These are phyloP conservation scores for Cymodocea nodosa DNA, from an alignment of 116 monocot genomes.

Conservation along the genomic window DNA sequence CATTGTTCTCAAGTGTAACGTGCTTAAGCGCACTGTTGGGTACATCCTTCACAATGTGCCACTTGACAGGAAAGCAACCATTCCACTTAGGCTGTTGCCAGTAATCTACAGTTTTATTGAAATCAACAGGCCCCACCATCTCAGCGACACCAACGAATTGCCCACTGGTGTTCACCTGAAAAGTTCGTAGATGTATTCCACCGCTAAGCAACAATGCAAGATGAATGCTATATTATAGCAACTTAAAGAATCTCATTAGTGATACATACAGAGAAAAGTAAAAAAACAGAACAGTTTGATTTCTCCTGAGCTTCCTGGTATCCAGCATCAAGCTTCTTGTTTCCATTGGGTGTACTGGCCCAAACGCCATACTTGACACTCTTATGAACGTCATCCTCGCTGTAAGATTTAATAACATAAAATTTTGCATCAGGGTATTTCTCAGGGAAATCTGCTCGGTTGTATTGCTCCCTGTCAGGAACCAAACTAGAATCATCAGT, in stretches of 20 bases:
- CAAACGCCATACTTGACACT: conserved; percentile 88
- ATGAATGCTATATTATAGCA: too few relatives aligned
- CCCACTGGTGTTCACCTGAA: conserved; percentile 71
- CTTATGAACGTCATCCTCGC: conserved; percentile 92
- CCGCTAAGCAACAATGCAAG: too few relatives aligned
- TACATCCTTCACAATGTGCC: conserved; percentile 89
- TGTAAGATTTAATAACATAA: conserved; percentile 81
- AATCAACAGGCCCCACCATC: conserved; percentile 74
- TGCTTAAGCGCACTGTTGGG: conserved; percentile 61
- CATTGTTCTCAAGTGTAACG: conserved; percentile 70
- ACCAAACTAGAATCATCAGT: conserved; percentile 19
- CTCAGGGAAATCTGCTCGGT: conserved; percentile 45
- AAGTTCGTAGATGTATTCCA: neutral
- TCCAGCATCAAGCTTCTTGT: conserved; percentile 85
- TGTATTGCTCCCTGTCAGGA: conserved; percentile 45
- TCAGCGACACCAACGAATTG: conserved; percentile 87
- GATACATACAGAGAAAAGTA: conserved; percentile 69
- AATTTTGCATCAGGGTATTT: conserved; percentile 52
- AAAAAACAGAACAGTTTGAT: conserved; percentile 47
- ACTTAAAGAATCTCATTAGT: too few relatives aligned
- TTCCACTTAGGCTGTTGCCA: conserved; percentile 94
- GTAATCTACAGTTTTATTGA: conserved; percentile 63
- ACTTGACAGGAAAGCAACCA: conserved; percentile 74
- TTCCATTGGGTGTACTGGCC: conserved; percentile 89
- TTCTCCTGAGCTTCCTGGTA: conserved; percentile 51